phyloP scores from a whole-genome alignment of 306 rosid species.

The Malus sieversii region DNA sequence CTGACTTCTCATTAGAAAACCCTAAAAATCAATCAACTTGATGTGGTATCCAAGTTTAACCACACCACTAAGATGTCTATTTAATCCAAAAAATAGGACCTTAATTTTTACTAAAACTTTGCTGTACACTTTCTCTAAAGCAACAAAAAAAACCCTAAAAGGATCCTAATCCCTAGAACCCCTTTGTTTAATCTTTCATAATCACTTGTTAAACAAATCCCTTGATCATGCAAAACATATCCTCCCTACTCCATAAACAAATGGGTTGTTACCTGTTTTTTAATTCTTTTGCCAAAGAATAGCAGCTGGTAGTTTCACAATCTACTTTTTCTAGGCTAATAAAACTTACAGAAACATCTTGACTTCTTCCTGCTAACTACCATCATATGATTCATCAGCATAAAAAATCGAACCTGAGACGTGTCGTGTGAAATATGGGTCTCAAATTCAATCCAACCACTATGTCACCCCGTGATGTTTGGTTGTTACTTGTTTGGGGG shows the following conservation, averaged over 20 bases:
- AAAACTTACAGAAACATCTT: no score
- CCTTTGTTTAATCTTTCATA: conserved; percentile 16
- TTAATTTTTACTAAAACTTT: conserved; percentile 26
- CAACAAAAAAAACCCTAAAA: conserved; percentile 1
- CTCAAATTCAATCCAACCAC: no score
- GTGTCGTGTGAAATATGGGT: no score
- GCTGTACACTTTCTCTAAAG: conserved; percentile 33
- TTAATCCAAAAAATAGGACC: conserved; percentile 16
- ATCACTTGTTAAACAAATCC: not conserved
- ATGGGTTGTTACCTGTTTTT: not conserved
- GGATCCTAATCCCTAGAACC: conserved; percentile 55
- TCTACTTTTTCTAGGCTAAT: no score
- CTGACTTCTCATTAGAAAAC: not conserved
- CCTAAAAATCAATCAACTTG: conserved; percentile 3
- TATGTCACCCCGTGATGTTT: not conserved
- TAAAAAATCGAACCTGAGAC: no score
- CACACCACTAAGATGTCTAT: conserved; percentile 23
- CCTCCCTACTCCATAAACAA: conserved; percentile 1
- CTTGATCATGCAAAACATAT: conserved; percentile 28
- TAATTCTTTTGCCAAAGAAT: no score
- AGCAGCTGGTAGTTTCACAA: no score
- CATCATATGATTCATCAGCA: no score
- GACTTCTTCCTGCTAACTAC: no score
- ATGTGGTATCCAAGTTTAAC: conserved; percentile 24
- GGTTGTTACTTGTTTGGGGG: not conserved